Percentiles rank a stretch among this genome's conserved stretches.
Conservation (phyloP, 306 rosid species). For the Fragaria nilgerrensis region DNA sequence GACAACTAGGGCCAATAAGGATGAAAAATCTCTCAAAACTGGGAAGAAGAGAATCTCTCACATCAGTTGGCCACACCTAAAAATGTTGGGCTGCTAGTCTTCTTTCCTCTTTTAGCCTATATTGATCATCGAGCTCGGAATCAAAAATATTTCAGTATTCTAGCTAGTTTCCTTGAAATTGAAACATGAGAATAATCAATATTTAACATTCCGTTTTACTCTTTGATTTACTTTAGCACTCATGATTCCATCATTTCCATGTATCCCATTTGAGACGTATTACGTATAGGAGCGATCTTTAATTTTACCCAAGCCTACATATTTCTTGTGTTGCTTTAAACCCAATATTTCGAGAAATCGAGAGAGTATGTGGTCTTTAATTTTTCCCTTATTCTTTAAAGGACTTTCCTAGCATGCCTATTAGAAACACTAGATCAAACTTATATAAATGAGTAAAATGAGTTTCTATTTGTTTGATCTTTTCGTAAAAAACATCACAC, state of each 20-base stretch:
- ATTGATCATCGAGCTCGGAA: not conserved
- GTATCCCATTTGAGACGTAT: no score
- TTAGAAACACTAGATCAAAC: no score
- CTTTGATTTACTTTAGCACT: not conserved
- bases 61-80: constrained; percentile 56
- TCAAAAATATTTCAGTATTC: not conserved
- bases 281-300: no score
- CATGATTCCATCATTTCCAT: not conserved
- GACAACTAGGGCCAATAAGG: constrained; percentile 25
- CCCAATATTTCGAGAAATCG: no score
- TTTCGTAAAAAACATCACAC: no score
- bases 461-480: no score
- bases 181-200: not conserved
- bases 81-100: constrained; percentile 59
- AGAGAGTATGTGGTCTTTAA: no score
- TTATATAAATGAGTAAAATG: no score
- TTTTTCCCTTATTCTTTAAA: no score
- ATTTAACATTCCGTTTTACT: not conserved
- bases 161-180: not conserved
- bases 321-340: no score
- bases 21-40: constrained; percentile 41
- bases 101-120: not conserved
- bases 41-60: constrained; percentile 44
- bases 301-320: no score
- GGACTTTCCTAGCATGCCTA: no score